Base-by-base conservation (phyloP, 2,329 filamentous ascomycete species). In the Huntiella bhutanensis region DNA sequence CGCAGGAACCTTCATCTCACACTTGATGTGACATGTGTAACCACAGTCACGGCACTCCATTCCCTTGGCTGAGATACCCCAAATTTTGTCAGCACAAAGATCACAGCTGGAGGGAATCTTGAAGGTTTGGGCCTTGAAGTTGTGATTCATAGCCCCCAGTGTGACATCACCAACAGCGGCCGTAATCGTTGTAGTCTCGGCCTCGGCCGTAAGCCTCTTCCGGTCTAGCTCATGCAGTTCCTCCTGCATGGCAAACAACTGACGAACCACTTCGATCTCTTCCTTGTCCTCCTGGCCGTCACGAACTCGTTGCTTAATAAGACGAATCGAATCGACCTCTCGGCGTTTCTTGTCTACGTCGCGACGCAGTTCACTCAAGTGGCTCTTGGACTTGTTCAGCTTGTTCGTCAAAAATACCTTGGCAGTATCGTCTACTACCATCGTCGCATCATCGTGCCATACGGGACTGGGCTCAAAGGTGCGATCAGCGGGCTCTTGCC, bases 41-140 rank as follows among this genome's bases (percentile, higher is more conserved):
- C 92, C 91, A 57, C 91, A 98, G 60, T 96, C 88, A 54, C 82
- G 76, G 58, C 91, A 98, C 59, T 93, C 87, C 58, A 94, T 92
- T 0, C 91, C 91, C 63, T 98, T 98, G 34, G 91, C 88, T 28
- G 85, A 93, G 36, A 98, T 62, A 1, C 91, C 91, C 91, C 91
- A 98, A 59, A 98, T 94, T 22, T 91, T 76, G 58, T 98, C 91
- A 13, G 87, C 87, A 55, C 91, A 98, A 10, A 95, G 71, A 60
- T 98, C 91, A 64, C 91, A 98, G 59, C 96, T 96, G 4, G 91
- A 98, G 0, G 92, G 92, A 51, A 98, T 94, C 61, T 96, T 96
- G 70, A 96, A 98, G 0, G 91, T 96, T 58, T 96, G 86, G n/a
- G 84, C 78, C 63, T 93, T 94, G 71, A 98, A 98, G 57, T 93